Evolutionary conservation across 202 grass and related monocot species (phyloP).

Genomic region (Bolboschoenoplectus hybrid): DNA sequence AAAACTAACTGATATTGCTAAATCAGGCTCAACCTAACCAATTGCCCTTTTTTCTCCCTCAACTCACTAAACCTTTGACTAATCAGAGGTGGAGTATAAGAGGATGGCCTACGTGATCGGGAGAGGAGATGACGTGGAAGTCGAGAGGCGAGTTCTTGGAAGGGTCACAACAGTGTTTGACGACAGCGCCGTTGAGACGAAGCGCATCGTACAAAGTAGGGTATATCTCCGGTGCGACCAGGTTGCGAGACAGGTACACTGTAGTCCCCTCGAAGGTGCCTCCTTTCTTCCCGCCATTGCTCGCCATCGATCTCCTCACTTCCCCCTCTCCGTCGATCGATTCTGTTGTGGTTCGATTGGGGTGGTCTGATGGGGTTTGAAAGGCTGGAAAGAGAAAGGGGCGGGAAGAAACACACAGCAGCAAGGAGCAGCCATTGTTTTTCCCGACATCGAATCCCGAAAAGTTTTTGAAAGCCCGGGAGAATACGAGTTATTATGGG

Average conservation of each 20-base stretch:
- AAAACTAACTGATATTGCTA: background rate
- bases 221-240: slow-evolving; percentile 88
- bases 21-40: background rate
- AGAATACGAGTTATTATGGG: no score
- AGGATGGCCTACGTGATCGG: slow-evolving; percentile 56
- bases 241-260: slow-evolving; percentile 81
- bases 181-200: slow-evolving; percentile 80
- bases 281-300: slow-evolving; percentile 39
- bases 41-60: background rate
- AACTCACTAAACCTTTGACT: slow-evolving; percentile 12
- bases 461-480: no score
- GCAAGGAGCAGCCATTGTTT: no score
- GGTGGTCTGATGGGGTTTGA: slow-evolving; percentile 6
- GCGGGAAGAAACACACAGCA: background rate
- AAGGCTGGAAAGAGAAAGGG: slow-evolving; percentile 32
- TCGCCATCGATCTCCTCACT: background rate
- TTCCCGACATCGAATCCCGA: no score
- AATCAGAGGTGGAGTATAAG: background rate
- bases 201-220: slow-evolving; percentile 86
- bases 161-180: slow-evolving; percentile 66
- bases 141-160: slow-evolving; percentile 52
- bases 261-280: slow-evolving; percentile 68
- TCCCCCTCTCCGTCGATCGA: slow-evolving; percentile 21
- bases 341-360: background rate
- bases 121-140: slow-evolving; percentile 86